Conservation (phyloP, 1,139 yeast genomes). For the Lodderomyces theae region DNA sequence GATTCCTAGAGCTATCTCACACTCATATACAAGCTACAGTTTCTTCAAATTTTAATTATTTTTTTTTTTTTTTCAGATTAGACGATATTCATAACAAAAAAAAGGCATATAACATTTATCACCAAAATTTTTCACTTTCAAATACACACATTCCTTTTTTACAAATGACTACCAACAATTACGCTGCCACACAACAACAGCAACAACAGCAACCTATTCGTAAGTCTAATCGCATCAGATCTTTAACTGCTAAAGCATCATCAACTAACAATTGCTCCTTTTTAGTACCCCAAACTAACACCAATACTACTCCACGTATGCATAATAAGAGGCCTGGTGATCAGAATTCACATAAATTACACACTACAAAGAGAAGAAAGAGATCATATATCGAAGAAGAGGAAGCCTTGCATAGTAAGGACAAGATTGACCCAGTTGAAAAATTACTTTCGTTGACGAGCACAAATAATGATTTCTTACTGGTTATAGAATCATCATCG, state of each 20-base stretch:
- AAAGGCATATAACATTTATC: not conserved
- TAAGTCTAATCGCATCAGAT: constrained; percentile 34
- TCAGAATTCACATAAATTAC: constrained; percentile 11
- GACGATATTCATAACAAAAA: not conserved
- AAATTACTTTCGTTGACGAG: constrained; percentile 39
- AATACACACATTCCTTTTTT: not conserved
- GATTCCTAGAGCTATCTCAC: too few relatives aligned
- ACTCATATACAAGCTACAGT: too few relatives aligned
- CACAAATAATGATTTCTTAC: constrained; percentile 19
- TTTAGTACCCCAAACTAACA: constrained; percentile 4
- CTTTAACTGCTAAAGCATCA: constrained; percentile 21
- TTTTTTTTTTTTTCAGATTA: not conserved
- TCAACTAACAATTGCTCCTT: constrained; percentile 10
- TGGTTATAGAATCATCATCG: constrained; percentile 12
- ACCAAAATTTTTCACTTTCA: constrained; percentile 4
- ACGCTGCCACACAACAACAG: too few relatives aligned
- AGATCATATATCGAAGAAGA: constrained; percentile 15
- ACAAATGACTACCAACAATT: not conserved
- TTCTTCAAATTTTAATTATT: too few relatives aligned
- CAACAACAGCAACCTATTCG: constrained; percentile 20
- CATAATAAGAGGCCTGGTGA: constrained; percentile 5
- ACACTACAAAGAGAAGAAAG: constrained; percentile 16
- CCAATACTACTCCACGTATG: constrained; percentile 1
- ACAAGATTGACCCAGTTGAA: constrained; percentile 46
- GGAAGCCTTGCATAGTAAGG: constrained; percentile 19